phyloP scores from a whole-genome alignment of 2,329 filamentous ascomycete genomes.

The Cryphonectria japonica region DNA sequence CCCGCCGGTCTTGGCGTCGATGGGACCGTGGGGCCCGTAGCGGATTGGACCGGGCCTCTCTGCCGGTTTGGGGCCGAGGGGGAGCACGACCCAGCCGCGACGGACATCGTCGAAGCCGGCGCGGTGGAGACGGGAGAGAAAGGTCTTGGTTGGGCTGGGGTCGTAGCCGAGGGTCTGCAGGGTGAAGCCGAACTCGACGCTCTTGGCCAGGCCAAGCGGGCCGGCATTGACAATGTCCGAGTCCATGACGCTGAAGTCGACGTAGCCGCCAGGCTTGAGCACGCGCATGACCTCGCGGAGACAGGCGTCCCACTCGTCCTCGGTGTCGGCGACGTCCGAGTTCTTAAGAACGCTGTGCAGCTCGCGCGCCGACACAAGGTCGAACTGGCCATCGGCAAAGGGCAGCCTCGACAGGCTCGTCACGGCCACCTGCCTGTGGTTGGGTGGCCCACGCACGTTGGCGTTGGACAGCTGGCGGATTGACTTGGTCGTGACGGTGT shows the following conservation, averaged over 20 bases:
- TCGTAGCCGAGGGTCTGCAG: conserved; percentile 92
- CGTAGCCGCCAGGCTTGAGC: conserved; percentile 87
- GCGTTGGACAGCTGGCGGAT: conserved; percentile 72
- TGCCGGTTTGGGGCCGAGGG: conserved; percentile 63
- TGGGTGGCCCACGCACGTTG: conserved; percentile 79
- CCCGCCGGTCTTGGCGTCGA: conserved; percentile 34
- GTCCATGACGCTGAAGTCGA: conserved; percentile 90
- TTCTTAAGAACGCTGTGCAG: conserved; percentile 84
- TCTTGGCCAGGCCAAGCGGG: conserved; percentile 76
- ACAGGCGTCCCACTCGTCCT: conserved; percentile 87
- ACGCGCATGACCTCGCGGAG: conserved; percentile 86
- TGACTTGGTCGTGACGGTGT: conserved; percentile 80
- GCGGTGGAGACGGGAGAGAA: conserved; percentile 72
- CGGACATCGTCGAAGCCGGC: conserved; percentile 81
- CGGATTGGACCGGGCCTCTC: conserved; percentile 44
- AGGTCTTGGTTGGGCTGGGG: conserved; percentile 78
- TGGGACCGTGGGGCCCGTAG: conserved; percentile 44
- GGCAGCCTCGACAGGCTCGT: conserved; percentile 78
- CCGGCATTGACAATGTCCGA: conserved; percentile 88
- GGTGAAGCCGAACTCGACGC: conserved; percentile 89
- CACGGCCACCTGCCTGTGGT: conserved; percentile 84
- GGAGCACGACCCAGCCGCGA: conserved; percentile 86
- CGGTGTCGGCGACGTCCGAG: conserved; percentile 60
- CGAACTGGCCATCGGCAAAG: conserved; percentile 84
- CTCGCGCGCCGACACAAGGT: conserved; percentile 86